Base-by-base conservation (phyloP, 257 asterid species). In the Primulina huaijiensis region DNA sequence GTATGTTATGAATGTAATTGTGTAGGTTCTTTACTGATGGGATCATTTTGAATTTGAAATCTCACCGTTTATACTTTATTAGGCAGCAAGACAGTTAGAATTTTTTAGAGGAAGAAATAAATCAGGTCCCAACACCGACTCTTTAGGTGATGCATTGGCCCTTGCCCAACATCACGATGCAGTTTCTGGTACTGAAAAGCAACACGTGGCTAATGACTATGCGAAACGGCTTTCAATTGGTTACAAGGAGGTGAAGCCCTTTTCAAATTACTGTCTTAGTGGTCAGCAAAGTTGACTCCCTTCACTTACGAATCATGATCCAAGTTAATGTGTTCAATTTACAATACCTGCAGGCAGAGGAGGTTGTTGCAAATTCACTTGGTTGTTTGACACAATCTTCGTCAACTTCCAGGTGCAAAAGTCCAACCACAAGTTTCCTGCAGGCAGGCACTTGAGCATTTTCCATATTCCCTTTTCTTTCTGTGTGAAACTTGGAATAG, bases 131-230 rank as follows among this genome's bases (percentile, higher is more conserved):
- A 89, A 89, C 11, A 86, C 94, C 35, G 96, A 91, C 74, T 77
- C 82, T 35, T 77, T 94, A 72, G 97, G 86, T 23, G 91, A 89
- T 82, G 92, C 98, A 77, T 61, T 94, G 80, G 99, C 87, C 35
- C 82, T 90, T 71, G 96, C 89, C 70, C 99, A 93, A 77, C 99
- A 93, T 83, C 99, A 93, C 69, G 99, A 93, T 84, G 99, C 95
- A 19, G 97, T 90, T 75, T 71, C 88, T 67, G 99, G 99, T 74
- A 94, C 99, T 4, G 90, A 83, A 78, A 73, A 94, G 82, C 99
- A 94, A 70, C 99, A 94, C 66, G 98, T 94, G 6, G 97, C 99
- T 70, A 40, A 87, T 82, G 99, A 91, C 86, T 94, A 94, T 72
- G 89, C 98, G n/a, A 91, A 85, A 79, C 88, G 99, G 64, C 91